A percentile compares a stretch with the other conserved stretches of the same genome.
Conservation (phyloP, 2,329 filamentous ascomycete genomes). For the Dactylellina haptotyla region DNA sequence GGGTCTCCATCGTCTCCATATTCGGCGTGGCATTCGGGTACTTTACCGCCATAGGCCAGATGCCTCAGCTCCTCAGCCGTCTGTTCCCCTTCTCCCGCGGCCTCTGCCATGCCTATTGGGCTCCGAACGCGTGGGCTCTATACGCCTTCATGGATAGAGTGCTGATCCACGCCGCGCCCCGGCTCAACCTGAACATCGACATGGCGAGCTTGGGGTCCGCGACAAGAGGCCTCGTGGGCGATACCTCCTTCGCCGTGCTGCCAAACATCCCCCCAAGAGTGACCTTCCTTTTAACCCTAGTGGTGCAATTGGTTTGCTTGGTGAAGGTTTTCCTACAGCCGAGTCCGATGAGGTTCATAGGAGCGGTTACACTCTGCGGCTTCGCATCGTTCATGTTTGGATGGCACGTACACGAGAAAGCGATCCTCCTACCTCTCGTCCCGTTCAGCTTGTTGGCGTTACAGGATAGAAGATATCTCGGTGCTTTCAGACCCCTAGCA, state of each 20-base stretch:
- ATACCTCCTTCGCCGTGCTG: conserved; percentile 91
- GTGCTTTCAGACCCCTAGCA: conserved; percentile 88
- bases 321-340: conserved; percentile 82
- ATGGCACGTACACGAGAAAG: conserved; percentile 99
- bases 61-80: conserved; percentile 82
- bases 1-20: conserved; percentile 74
- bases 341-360: conserved; percentile 88
- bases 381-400: conserved; percentile 97
- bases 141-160: conserved; percentile 91
- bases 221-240: conserved; percentile 89
- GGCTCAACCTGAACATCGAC: conserved; percentile 78
- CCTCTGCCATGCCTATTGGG: conserved; percentile 97
- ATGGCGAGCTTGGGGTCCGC: conserved; percentile 82
- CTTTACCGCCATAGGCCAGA: conserved; percentile 81
- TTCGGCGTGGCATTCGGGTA: conserved; percentile 88
- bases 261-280: conserved; percentile 82
- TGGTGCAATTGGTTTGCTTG: conserved; percentile 70
- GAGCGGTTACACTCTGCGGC: conserved; percentile 88
- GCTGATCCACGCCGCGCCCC: conserved; percentile 85
- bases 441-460: conserved; percentile 93
- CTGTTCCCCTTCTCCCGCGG: conserved; percentile 94
- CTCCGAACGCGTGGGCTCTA: conserved; percentile 94
- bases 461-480: conserved; percentile 86
- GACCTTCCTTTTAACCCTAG: conserved; percentile 83
- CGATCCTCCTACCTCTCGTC: conserved; percentile 90